Evolutionary conservation across 2,329 filamentous ascomycete species (phyloP).

Genomic region (Colletotrichum tanaceti): DNA sequence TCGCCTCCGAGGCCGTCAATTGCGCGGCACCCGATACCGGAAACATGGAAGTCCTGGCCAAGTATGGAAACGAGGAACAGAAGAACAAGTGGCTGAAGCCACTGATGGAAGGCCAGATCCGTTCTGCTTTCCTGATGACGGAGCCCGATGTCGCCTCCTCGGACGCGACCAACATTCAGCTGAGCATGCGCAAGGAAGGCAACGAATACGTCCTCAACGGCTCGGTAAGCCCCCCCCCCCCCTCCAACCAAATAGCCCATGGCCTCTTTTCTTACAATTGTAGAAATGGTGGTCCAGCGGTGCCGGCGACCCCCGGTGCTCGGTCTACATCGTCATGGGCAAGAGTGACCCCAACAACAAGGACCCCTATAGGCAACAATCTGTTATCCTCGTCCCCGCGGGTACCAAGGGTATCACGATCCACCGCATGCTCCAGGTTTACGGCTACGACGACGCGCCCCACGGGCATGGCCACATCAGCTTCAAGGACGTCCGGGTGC

Average conservation of each 20-base stretch:
- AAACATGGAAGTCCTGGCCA: constrained; percentile 95
- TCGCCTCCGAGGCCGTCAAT: constrained; percentile 88
- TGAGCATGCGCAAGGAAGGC: constrained; percentile 84
- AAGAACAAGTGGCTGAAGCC: constrained; percentile 87
- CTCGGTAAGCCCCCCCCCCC: constrained; percentile 62
- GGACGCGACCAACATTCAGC: constrained; percentile 92
- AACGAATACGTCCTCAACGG: constrained; percentile 93
- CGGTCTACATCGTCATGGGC: constrained; percentile 96
- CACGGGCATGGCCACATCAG: constrained; percentile 95
- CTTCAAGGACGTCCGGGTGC: constrained; percentile 91
- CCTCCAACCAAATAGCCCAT: no score
- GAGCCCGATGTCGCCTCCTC: constrained; percentile 89
- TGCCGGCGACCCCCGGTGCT: constrained; percentile 90
- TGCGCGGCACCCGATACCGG: constrained; percentile 92
- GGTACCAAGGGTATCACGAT: constrained; percentile 88
- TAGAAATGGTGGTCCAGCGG: constrained; percentile 99
- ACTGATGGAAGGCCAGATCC: constrained; percentile 84
- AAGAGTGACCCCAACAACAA: constrained; percentile 83
- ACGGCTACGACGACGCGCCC: constrained; percentile 97
- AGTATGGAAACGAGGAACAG: constrained; percentile 87
- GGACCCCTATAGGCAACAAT: constrained; percentile 89
- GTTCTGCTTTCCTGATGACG: constrained; percentile 93
- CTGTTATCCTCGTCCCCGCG: constrained; percentile 88
- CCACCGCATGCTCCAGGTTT: constrained; percentile 91
- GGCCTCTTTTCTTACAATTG: not conserved